Evolutionary conservation across 176 grass and related monocot genomes (phyloP).

Genomic region (Cymbopogon citratus): DNA sequence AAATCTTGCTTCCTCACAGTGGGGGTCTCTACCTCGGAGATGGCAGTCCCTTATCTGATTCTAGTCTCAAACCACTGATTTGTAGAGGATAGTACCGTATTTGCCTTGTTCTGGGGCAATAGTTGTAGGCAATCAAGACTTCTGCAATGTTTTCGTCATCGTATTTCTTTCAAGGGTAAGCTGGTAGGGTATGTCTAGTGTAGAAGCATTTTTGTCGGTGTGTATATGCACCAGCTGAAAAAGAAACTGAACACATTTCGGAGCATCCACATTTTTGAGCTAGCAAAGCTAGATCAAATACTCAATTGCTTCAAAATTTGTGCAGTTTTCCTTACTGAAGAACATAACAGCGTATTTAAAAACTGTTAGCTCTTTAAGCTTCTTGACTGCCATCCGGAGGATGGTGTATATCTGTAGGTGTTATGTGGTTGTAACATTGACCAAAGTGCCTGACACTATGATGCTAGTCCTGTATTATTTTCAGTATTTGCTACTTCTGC

Average conservation of each 20-base stretch:
- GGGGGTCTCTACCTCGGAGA: conserved; percentile 18
- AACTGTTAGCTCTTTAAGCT: neutral
- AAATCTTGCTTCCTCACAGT: conserved; percentile 39
- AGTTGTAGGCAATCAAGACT: neutral
- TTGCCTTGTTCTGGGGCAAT: neutral
- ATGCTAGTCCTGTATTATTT: too few species aligned
- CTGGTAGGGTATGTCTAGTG: neutral
- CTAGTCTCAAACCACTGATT: conserved; percentile 9
- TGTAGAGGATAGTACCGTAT: conserved; percentile 10
- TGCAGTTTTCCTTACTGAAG: neutral
- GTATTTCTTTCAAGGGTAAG: neutral
- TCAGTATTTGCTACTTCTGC: too few species aligned
- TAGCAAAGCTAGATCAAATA: neutral
- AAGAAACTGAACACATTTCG: neutral
- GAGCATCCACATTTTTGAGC: neutral
- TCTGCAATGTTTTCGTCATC: neutral
- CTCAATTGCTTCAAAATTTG: neutral
- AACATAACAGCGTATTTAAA: neutral
- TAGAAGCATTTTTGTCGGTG: neutral
- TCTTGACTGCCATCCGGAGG: neutral
- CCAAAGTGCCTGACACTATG: neutral
- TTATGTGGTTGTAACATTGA: neutral
- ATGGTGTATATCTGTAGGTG: neutral
- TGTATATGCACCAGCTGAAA: neutral
- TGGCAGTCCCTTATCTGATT: conserved; percentile 26